These are phyloP conservation scores for Triangularia setosa DNA, from an alignment of 2,329 filamentous ascomycete species.

Conservation along the genomic window DNA sequence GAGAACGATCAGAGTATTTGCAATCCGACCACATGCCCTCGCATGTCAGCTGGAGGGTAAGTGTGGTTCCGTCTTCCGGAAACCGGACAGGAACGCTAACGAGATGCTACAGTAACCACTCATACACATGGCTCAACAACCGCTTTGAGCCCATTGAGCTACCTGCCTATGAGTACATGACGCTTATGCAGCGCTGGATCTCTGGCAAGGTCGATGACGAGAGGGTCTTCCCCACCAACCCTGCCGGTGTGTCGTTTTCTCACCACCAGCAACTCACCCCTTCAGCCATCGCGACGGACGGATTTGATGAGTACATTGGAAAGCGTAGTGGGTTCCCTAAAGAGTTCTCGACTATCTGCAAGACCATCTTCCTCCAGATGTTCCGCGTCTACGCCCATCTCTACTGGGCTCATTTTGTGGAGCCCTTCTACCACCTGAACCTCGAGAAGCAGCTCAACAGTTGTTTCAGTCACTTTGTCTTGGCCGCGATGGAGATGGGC, in stretches of 20 bases:
- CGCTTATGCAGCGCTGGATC: slow-evolving; percentile 82
- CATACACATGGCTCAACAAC: slow-evolving; percentile 81
- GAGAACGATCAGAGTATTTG: slow-evolving; percentile 67
- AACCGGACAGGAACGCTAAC: slow-evolving; percentile 11
- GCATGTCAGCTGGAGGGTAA: slow-evolving; percentile 81
- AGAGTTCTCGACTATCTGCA: slow-evolving; percentile 73
- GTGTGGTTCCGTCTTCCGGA: slow-evolving; percentile 27
- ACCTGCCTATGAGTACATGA: slow-evolving; percentile 77
- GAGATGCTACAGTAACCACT: slow-evolving; percentile 57
- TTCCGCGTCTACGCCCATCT: slow-evolving; percentile 87
- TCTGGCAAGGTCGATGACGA: slow-evolving; percentile 76
- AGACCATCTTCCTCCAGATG: slow-evolving; percentile 82
- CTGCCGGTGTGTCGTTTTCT: slow-evolving; percentile 53
- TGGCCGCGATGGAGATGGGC: slow-evolving; percentile 63
- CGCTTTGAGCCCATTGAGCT: slow-evolving; percentile 73
- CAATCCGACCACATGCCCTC: slow-evolving; percentile 72
- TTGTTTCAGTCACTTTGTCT: slow-evolving; percentile 68
- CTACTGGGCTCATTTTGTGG: slow-evolving; percentile 79
- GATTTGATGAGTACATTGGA: slow-evolving; percentile 66
- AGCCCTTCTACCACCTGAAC: slow-evolving; percentile 68
- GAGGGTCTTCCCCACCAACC: slow-evolving; percentile 73
- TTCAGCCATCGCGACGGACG: slow-evolving; percentile 41
- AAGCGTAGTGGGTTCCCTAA: slow-evolving; percentile 77
- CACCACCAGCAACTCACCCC: slow-evolving; percentile 47
- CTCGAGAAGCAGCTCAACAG: slow-evolving; percentile 66